These are phyloP conservation scores for Lolium multiflorum DNA, from an alignment of 176 grass and related monocot species.

Conservation along the genomic window DNA sequence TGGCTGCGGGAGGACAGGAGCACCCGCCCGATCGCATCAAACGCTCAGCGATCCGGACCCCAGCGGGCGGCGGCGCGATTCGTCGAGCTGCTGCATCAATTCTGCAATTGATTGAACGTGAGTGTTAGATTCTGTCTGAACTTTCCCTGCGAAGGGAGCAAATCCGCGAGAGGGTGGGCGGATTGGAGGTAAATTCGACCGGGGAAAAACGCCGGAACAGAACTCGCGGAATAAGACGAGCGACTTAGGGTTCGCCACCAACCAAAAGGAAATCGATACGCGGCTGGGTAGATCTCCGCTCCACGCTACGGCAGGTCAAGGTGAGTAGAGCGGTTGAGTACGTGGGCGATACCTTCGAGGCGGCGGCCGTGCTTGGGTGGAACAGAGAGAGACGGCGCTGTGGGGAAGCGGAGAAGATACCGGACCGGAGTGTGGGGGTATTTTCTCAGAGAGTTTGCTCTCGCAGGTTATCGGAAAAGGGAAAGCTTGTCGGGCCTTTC, in stretches of 20 bases:
- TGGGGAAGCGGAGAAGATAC: neutral
- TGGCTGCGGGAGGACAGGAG: neutral
- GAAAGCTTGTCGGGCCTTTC: constrained; percentile 21
- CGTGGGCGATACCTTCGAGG: constrained; percentile 4
- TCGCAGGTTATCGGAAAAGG: constrained; percentile 7
- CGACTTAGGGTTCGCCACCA: constrained; percentile 18
- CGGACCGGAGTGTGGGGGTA: neutral
- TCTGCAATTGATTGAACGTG: constrained; percentile 24
- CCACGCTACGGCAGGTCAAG: neutral
- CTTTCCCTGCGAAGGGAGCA: neutral
- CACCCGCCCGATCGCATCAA: constrained; percentile 27
- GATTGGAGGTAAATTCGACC: neutral
- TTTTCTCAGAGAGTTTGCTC: constrained; percentile 3
- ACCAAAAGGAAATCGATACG: neutral
- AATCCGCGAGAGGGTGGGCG: neutral
- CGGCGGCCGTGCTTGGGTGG: neutral
- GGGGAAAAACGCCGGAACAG: neutral
- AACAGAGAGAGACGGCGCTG: neutral
- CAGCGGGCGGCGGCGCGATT: constrained; percentile 12
- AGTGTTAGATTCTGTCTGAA: neutral
- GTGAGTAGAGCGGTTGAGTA: neutral
- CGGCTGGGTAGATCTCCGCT: constrained; percentile 8
- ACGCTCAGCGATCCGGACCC: constrained; percentile 4
- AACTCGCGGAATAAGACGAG: neutral
- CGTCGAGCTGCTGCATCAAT: constrained; percentile 17